Evolutionary conservation across 257 asterid species (phyloP).

Genomic region (Ilex asprella): DNA sequence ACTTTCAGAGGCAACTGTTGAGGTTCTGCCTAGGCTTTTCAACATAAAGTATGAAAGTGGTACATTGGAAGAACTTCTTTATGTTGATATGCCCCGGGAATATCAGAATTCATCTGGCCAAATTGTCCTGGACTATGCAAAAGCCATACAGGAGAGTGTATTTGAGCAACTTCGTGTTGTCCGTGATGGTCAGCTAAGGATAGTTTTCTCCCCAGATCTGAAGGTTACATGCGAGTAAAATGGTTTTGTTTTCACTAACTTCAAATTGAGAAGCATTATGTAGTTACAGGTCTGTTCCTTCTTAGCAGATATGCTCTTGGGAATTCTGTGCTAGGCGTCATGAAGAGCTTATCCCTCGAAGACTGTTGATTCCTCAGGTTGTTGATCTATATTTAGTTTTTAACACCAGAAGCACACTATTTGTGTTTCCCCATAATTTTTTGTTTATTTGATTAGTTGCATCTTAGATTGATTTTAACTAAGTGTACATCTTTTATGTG

Average conservation of each 20-base stretch:
- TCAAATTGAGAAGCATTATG: constrained; percentile 12
- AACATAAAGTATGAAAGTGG: constrained; percentile 92
- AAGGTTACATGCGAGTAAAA: constrained; percentile 44
- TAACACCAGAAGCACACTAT: background rate
- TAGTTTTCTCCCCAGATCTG: constrained; percentile 82
- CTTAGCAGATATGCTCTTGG: constrained; percentile 89
- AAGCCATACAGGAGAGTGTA: constrained; percentile 95
- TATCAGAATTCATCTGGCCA: constrained; percentile 90
- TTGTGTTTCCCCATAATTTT: no score
- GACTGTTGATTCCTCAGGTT: constrained; percentile 92
- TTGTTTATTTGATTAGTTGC: no score
- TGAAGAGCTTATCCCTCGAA: constrained; percentile 91
- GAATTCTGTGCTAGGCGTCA: constrained; percentile 97
- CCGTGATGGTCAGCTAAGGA: constrained; percentile 97
- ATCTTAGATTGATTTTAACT: no score
- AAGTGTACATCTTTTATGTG: no score
- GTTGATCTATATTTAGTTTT: constrained; percentile 3
- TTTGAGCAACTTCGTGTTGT: constrained; percentile 96
- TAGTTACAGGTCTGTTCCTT: constrained; percentile 4
- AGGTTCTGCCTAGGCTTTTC: constrained; percentile 87
- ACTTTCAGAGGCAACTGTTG: constrained; percentile 86
- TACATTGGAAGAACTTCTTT: constrained; percentile 83
- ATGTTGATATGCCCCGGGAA: constrained; percentile 93
- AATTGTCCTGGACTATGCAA: constrained; percentile 86
- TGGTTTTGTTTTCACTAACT: constrained; percentile 7